Base-by-base conservation (phyloP, 2,329 filamentous ascomycete genomes). In the Talaromyces sp. region DNA sequence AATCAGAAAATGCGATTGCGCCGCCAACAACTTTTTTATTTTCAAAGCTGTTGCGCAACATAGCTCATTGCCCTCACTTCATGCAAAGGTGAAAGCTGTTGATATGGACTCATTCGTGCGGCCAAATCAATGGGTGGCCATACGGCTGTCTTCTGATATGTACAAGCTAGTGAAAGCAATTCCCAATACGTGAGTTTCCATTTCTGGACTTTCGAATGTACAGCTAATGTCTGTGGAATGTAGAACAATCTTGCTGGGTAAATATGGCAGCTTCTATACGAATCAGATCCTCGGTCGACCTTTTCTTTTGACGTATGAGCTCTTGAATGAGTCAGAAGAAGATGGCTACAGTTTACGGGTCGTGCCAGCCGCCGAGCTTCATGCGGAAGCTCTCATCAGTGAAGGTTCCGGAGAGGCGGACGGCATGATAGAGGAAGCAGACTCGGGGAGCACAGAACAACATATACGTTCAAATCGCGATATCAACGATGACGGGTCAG, bases 251-350 rank as follows among this genome's bases (percentile, higher is more conserved):
- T 92, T 91, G 1, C 82, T 98, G 37, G 92, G 92, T 62, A 98
- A 97, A 84, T 96, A 95, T 74, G 95, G 95, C 67, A 86, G 87
- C 1, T 97, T 99, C 73, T 89, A 91, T 16, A 87, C 91, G 59
- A 97, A 98, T 73, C 84, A 95, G 35, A 86, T 99, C 52, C 85
- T 99, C 66, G 89, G 92, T n/a, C 88, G 95, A 7, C 95, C 95
- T 0, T 96, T 91, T 73, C 86, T 96, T 79, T 81, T 96, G 64
- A 98, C 93, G 0, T 99, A 92, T 77, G 93, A 98, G 75, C 83
- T 98, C 1, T 84, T 89, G 66, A 92, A 96, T 69, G 86, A 84
- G 70, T 77, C 81, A 28, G 82, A 87, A 4, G 83, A 83, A 65
- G 81, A 80, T 66, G 89, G 88, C 67, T 85, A 86, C 54, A 70